These are phyloP conservation scores for Pythium rhizo-oryzae DNA, from an alignment of 352 stramenopile species.

Conservation along the genomic window DNA sequence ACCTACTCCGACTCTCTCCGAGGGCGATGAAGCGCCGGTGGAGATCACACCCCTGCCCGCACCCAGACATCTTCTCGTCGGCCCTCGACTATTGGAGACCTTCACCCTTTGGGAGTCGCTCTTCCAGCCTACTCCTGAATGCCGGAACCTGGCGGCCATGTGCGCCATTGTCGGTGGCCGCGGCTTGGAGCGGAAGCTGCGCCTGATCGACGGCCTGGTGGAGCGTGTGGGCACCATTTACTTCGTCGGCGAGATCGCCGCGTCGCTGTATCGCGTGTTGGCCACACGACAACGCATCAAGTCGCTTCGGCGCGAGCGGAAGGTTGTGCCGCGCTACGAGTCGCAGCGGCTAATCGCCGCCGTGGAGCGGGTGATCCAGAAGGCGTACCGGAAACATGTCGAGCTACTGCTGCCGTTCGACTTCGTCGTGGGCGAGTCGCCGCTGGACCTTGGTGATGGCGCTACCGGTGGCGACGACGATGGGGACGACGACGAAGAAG, in stretches of 20 bases:
- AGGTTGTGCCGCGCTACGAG: constrained; percentile 6
- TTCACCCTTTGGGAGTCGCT: constrained; percentile 34
- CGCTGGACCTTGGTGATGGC: constrained; percentile 45
- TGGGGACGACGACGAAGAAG: constrained; percentile 39
- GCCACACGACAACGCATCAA: constrained; percentile 34
- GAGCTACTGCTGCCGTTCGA: constrained; percentile 60
- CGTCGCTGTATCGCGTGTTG: constrained; percentile 57
- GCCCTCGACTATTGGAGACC: constrained; percentile 19
- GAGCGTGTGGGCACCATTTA: constrained; percentile 62
- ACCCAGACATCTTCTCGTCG: constrained; percentile 24
- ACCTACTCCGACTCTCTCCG: not conserved
- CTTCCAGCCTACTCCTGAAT: constrained; percentile 28
- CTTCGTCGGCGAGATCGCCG: constrained; percentile 66
- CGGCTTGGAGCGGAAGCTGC: constrained; percentile 55
- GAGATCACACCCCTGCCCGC: too few species aligned
- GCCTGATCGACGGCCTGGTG: constrained; percentile 65
- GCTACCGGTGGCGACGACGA: constrained; percentile 17
- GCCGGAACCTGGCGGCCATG: constrained; percentile 1
- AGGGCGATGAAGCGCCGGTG: not conserved
- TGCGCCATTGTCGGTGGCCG: constrained; percentile 61
- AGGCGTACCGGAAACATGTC: constrained; percentile 63
- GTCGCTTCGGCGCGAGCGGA: constrained; percentile 7
- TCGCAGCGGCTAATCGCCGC: constrained; percentile 28
- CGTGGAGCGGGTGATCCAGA: constrained; percentile 63
- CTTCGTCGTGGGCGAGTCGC: constrained; percentile 55